Percentiles rank a stretch among this genome's conserved stretches.
Conservation (phyloP, 2,329 filamentous ascomycete genomes). For the Fusarium tanahbumbuense region DNA sequence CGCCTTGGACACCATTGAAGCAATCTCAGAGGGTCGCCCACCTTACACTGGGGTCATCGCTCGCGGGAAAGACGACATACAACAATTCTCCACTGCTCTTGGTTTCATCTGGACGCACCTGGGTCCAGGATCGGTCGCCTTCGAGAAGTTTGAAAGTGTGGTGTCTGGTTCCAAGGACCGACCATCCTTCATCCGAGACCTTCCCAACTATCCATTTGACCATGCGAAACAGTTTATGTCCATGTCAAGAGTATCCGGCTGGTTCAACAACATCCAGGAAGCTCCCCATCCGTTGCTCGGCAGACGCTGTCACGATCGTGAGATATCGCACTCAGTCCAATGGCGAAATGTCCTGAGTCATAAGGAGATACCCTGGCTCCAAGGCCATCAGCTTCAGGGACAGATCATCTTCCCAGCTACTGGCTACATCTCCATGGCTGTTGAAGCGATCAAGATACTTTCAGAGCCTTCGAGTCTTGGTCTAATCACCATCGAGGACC, state of each 20-base stretch:
- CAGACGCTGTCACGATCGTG: not conserved
- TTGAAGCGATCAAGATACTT: not conserved
- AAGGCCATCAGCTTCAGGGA: conserved; percentile 16
- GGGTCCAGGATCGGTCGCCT: not conserved
- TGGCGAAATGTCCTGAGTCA: conserved; percentile 15
- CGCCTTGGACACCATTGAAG: not conserved
- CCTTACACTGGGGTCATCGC: not conserved
- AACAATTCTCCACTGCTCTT: not conserved
- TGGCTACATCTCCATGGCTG: conserved; percentile 17
- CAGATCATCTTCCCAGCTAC: conserved; percentile 21
- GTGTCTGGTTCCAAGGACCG: not conserved
- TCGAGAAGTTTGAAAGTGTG: not conserved
- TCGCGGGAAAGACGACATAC: not conserved
- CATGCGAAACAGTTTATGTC: not conserved
- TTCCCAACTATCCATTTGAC: not conserved
- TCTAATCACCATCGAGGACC: no score
- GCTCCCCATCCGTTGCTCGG: no score
- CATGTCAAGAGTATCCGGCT: not conserved
- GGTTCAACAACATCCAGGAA: not conserved
- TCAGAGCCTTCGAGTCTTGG: no score
- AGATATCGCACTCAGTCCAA: not conserved
- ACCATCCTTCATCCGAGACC: not conserved
- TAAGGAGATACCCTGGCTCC: conserved; percentile 9
- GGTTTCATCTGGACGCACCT: not conserved
- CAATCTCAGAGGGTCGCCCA: not conserved